These are phyloP conservation scores for Trichoderma endophyticum DNA, from an alignment of 2,329 filamentous ascomycete genomes.

Conservation along the genomic window DNA sequence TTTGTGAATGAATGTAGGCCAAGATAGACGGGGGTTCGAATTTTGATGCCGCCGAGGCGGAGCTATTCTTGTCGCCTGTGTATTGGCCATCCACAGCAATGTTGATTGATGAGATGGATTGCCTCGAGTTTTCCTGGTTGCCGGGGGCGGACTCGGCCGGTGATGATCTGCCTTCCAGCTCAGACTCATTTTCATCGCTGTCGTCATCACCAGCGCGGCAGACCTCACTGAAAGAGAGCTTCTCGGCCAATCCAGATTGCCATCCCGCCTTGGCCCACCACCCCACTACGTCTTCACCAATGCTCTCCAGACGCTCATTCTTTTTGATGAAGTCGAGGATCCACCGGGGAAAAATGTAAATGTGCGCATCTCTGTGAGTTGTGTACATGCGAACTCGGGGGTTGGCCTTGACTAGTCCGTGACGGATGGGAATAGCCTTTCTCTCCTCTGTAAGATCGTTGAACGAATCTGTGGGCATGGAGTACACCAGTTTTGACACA, in stretches of 20 bases:
- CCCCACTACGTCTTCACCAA: constrained; percentile 86
- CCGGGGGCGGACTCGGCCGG: constrained; percentile 26
- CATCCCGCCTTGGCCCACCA: constrained; percentile 96
- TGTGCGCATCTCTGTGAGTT: constrained; percentile 83
- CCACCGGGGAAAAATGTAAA: constrained; percentile 94
- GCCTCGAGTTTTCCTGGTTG: constrained; percentile 17
- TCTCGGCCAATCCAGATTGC: constrained; percentile 77
- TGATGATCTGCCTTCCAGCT: constrained; percentile 30
- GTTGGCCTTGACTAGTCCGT: constrained; percentile 71
- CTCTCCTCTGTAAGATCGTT: constrained; percentile 78
- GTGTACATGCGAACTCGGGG: constrained; percentile 76
- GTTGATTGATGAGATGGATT: not conserved
- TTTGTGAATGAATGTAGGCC: constrained; percentile 72
- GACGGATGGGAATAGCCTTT: constrained; percentile 69
- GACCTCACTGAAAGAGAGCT: constrained; percentile 68
- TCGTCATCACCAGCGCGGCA: constrained; percentile 39
- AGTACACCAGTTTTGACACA: constrained; percentile 77
- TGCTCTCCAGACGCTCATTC: constrained; percentile 80
- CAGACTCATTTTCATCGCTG: constrained; percentile 37
- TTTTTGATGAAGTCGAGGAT: constrained; percentile 76
- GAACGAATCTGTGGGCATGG: constrained; percentile 83
- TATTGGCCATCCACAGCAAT: not conserved
- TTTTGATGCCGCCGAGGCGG: constrained; percentile 7
- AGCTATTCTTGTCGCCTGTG: not conserved
- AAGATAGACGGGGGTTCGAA: constrained; percentile 65